Evolutionary conservation across 2,329 filamentous ascomycete species (phyloP).

Genomic region (Venturia effusa): DNA sequence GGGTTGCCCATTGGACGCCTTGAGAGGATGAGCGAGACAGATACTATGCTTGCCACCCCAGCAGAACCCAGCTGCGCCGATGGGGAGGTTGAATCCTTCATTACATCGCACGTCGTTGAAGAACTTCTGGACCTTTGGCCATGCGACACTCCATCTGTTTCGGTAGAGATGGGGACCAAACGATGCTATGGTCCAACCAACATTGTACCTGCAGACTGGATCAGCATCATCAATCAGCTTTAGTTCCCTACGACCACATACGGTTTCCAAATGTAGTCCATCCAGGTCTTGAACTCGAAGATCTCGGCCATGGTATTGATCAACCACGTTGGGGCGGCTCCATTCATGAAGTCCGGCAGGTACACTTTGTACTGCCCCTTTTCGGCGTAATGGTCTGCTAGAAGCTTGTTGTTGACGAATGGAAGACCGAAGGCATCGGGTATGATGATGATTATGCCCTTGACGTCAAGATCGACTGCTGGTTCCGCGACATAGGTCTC

Average conservation of each 20-base stretch:
- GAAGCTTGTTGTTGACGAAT: slow-evolving; percentile 43
- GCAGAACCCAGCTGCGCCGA: slow-evolving; percentile 50
- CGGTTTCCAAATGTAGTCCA: neutral
- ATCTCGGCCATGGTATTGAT: neutral
- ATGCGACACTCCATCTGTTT: neutral
- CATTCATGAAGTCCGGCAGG: no score
- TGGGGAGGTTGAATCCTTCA: slow-evolving; percentile 17
- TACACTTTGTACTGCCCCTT: no score
- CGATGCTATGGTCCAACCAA: neutral
- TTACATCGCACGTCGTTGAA: slow-evolving; percentile 3
- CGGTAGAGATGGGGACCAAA: slow-evolving; percentile 1
- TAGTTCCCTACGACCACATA: neutral
- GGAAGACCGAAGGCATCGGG: slow-evolving; percentile 47
- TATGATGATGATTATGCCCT: slow-evolving; percentile 42
- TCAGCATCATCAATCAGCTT: no score
- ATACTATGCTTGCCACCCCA: slow-evolving; percentile 50
- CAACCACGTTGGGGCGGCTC: slow-evolving; percentile 17
- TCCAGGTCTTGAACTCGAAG: neutral
- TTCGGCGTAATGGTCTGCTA: no score
- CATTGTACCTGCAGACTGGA: neutral
- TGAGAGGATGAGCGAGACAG: slow-evolving; percentile 30
- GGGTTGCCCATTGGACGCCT: slow-evolving; percentile 16
- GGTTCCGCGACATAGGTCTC: slow-evolving; percentile 26
- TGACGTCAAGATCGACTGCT: slow-evolving; percentile 23
- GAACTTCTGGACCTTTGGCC: slow-evolving; percentile 7